Evolutionary conservation across 2,329 filamentous ascomycete genomes (phyloP).

Genomic region (Boeremia exigua): DNA sequence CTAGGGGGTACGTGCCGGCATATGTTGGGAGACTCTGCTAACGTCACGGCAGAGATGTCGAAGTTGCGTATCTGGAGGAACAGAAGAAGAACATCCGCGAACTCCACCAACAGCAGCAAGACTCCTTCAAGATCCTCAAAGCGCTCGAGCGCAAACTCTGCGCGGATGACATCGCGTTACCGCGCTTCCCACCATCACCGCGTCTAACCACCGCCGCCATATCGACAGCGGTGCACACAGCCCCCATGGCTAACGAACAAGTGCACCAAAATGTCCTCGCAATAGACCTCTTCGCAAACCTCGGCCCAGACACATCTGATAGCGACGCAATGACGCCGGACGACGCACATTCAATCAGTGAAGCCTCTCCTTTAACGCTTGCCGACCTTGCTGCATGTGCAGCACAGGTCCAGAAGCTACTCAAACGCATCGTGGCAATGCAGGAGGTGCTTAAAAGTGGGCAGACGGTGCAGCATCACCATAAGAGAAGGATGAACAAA

Average conservation of each 20-base stretch:
- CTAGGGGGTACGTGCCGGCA: constrained; percentile 19
- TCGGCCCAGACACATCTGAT: constrained; percentile 26
- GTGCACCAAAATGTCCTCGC: not conserved
- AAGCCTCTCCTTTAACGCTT: constrained; percentile 23
- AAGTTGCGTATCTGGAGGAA: constrained; percentile 16
- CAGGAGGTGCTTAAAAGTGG: constrained; percentile 20
- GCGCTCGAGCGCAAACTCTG: constrained; percentile 29
- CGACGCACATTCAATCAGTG: constrained; percentile 3
- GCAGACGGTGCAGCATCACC: not conserved
- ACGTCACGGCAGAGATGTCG: not conserved
- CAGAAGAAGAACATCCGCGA: constrained; percentile 36
- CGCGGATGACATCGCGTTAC: not conserved
- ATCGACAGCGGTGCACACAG: not conserved
- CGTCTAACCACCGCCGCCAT: not conserved
- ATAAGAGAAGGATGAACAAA: constrained; percentile 26
- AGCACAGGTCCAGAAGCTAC: constrained; percentile 29
- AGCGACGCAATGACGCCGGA: constrained; percentile 27
- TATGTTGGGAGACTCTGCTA: not conserved
- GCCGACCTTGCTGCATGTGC: constrained; percentile 33
- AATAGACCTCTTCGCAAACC: not conserved
- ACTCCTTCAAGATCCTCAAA: constrained; percentile 29
- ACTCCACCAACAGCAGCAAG: constrained; percentile 35
- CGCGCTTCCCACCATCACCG: not conserved
- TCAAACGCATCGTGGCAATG: constrained; percentile 26
- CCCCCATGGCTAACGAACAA: not conserved